phyloP scores from a whole-genome alignment of 805 yeast genomes.

The Candida adriatica region DNA sequence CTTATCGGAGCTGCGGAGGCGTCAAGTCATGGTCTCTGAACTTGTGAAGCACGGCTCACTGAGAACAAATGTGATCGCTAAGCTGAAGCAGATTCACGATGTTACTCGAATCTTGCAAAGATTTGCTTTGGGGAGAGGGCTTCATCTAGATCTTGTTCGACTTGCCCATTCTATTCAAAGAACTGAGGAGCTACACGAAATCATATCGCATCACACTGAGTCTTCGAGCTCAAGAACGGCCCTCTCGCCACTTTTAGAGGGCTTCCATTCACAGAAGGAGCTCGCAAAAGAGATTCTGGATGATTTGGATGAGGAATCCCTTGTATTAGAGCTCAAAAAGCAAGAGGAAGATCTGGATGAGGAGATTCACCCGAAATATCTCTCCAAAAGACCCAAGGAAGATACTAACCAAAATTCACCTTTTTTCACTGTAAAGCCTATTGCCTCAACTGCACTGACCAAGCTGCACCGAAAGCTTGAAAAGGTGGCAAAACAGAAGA shows the following conservation, averaged over 20 bases:
- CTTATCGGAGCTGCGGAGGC: constrained; percentile 40
- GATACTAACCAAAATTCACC: neutral
- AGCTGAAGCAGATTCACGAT: constrained; percentile 45
- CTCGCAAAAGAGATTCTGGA: constrained; percentile 36
- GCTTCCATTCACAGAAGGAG: constrained; percentile 28
- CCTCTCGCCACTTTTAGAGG: constrained; percentile 22
- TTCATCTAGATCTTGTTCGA: constrained; percentile 37
- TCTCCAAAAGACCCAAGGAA: constrained; percentile 4
- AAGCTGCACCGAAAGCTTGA: constrained; percentile 6
- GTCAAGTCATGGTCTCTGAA: constrained; percentile 48
- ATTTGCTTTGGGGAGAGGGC: constrained; percentile 41
- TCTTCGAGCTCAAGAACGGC: constrained; percentile 23
- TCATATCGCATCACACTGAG: constrained; percentile 14
- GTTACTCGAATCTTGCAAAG: constrained; percentile 54
- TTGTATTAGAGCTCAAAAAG: constrained; percentile 18
- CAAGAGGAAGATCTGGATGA: constrained; percentile 16
- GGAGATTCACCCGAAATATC: constrained; percentile 7
- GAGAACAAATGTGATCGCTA: constrained; percentile 26
- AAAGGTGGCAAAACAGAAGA: constrained; percentile 4
- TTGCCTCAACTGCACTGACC: constrained; percentile 6
- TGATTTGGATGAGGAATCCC: constrained; percentile 34
- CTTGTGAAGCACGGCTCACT: constrained; percentile 29
- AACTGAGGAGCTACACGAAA: constrained; percentile 25
- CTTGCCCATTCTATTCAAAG: constrained; percentile 34
- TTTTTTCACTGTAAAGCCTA: constrained; percentile 6